These are phyloP conservation scores for Blastocystis sp. DNA, from an alignment of 352 stramenopile genomes.

Conservation along the genomic window DNA sequence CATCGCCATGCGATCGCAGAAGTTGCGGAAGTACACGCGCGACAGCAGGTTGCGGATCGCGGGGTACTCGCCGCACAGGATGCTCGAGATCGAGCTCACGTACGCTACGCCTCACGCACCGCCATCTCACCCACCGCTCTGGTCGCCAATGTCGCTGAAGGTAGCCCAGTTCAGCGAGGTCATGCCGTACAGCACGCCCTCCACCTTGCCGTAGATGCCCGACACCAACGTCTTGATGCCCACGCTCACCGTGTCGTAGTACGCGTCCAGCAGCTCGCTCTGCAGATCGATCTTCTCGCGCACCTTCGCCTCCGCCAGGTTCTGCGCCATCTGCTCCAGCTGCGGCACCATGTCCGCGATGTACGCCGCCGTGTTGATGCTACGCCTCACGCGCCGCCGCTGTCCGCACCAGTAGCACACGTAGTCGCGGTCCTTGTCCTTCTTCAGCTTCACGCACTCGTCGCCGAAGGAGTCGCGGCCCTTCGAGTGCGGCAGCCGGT, in stretches of 20 bases:
- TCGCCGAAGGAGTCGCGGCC: slow-evolving; percentile 16
- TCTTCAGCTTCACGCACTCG: slow-evolving; percentile 33
- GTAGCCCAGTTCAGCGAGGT: slow-evolving; percentile 86
- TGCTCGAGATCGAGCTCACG: slow-evolving; percentile 87
- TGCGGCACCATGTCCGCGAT: slow-evolving; percentile 93
- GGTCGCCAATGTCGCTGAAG: slow-evolving; percentile 90
- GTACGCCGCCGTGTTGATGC: slow-evolving; percentile 91
- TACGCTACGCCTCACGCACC: slow-evolving; percentile 75
- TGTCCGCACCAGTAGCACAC: no score
- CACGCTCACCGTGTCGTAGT: slow-evolving; percentile 88
- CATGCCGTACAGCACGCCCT: slow-evolving; percentile 85
- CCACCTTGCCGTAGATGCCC: slow-evolving; percentile 84
- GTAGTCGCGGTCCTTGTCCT: no score
- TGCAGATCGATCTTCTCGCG: slow-evolving; percentile 87
- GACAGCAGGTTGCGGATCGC: slow-evolving; percentile 84
- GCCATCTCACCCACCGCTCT: slow-evolving; percentile 75
- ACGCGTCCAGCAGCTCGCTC: slow-evolving; percentile 85
- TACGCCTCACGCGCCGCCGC: no score
- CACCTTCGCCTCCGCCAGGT: slow-evolving; percentile 78
- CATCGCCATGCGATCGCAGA: slow-evolving; percentile 94
- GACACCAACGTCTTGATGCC: slow-evolving; percentile 90
- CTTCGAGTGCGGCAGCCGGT: slow-evolving; percentile 76
- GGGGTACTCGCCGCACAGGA: slow-evolving; percentile 86
- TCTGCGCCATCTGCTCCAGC: slow-evolving; percentile 82
- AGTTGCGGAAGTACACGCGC: slow-evolving; percentile 90